Percentiles rank a stretch among this genome's conserved stretches.
Evolutionary conservation across 495 filamentous ascomycete species (phyloP).

Genomic region (Aspergillus coremiiformis): DNA sequence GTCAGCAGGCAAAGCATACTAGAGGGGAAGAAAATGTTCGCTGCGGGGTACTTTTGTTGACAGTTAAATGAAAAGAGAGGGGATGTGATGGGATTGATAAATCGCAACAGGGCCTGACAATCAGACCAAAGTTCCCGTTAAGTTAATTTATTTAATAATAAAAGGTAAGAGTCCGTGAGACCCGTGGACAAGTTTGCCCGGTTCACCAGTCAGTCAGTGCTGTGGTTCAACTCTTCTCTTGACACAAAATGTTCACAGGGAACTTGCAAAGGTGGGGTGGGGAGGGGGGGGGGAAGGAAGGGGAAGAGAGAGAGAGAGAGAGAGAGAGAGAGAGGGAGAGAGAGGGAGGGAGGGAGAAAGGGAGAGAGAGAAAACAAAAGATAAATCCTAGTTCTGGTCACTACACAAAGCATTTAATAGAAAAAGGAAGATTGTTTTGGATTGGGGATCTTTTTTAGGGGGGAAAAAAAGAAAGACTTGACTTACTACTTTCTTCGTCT

Average conservation of each 20-base stretch:
- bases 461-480: too few species aligned
- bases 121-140: slow-evolving; percentile 1
- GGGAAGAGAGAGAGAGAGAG: neutral
- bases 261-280: too few species aligned
- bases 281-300: too few species aligned
- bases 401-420: neutral
- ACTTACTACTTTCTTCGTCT: neutral
- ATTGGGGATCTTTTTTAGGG: neutral
- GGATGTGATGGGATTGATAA: neutral
- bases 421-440: neutral
- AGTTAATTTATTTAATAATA: slow-evolving; percentile 17
- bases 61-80: slow-evolving; percentile 4
- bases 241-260: neutral
- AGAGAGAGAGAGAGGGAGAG: neutral
- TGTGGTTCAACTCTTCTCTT: too few species aligned
- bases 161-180: too few species aligned
- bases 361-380: neutral
- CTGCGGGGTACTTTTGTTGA: neutral
- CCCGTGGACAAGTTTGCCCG: too few species aligned
- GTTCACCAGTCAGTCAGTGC: too few species aligned
- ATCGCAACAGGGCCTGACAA: slow-evolving; percentile 6
- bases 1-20: neutral
- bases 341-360: neutral
- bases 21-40: neutral
- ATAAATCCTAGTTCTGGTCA: neutral